These are phyloP conservation scores for Puccinia novopanici DNA, from an alignment of 1,284 basidiomycete species.

Conservation along the genomic window DNA sequence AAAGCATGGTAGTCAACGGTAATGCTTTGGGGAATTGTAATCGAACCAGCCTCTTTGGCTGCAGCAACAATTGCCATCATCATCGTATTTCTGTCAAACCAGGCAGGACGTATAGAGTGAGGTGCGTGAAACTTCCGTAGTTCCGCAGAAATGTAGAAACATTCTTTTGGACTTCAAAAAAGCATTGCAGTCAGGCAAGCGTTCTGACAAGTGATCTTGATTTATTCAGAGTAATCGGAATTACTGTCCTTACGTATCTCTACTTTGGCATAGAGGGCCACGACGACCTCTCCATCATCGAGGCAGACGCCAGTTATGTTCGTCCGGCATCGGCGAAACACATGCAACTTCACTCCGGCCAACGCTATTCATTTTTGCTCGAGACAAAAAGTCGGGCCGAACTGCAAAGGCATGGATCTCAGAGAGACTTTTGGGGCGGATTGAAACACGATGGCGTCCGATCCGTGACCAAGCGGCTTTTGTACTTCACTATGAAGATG, in stretches of 20 bases:
- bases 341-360: slow-evolving; percentile 54
- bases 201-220: neutral
- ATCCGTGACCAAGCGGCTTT: slow-evolving; percentile 26
- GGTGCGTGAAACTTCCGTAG: slow-evolving; percentile 37
- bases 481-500: slow-evolving; percentile 50
- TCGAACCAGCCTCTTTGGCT: slow-evolving; percentile 52
- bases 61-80: slow-evolving; percentile 53
- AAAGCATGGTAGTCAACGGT: slow-evolving; percentile 55
- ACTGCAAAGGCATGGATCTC: slow-evolving; percentile 34
- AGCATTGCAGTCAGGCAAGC: neutral
- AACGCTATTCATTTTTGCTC: slow-evolving; percentile 55
- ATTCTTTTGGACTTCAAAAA: neutral
- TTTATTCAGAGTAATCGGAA: slow-evolving; percentile 35
- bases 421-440: slow-evolving; percentile 31
- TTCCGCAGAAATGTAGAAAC: slow-evolving; percentile 53
- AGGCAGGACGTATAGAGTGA: slow-evolving; percentile 22
- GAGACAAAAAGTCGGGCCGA: slow-evolving; percentile 38
- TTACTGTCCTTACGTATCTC: slow-evolving; percentile 27
- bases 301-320: slow-evolving; percentile 55
- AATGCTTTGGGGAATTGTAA: slow-evolving; percentile 52
- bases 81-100: slow-evolving; percentile 40
- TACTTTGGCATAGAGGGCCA: slow-evolving; percentile 47
- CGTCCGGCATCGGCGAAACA: slow-evolving; percentile 46
- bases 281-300: slow-evolving; percentile 53
- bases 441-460: slow-evolving; percentile 38